Evolutionary conservation across 2,329 filamentous ascomycete species (phyloP).

Genomic region (Trichoderma guizhouense): DNA sequence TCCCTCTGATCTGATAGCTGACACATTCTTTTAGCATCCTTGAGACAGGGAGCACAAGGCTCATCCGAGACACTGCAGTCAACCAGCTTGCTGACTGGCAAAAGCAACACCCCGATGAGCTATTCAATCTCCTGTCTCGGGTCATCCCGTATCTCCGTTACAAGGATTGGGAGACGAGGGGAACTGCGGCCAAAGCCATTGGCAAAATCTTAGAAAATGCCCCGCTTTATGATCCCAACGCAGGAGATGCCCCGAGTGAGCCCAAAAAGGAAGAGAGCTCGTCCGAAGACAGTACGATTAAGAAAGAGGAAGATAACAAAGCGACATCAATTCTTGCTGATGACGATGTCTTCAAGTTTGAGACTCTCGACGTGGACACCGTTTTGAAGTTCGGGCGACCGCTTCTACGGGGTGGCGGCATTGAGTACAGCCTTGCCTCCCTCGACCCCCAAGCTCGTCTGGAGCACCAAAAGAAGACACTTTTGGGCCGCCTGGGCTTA

Average conservation of each 20-base stretch:
- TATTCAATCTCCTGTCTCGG: conserved; percentile 90
- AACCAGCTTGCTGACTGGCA: conserved; percentile 97
- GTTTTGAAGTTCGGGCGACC: conserved; percentile 83
- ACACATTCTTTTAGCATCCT: conserved; percentile 62
- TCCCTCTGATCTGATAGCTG: neutral
- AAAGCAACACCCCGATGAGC: conserved; percentile 94
- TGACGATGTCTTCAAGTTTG: conserved; percentile 67
- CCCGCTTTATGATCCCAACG: conserved; percentile 82
- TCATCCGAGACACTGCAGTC: conserved; percentile 95
- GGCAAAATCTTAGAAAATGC: conserved; percentile 92
- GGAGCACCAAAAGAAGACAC: conserved; percentile 83
- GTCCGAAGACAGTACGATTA: conserved; percentile 44
- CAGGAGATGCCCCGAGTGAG: conserved; percentile 55
- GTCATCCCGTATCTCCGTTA: conserved; percentile 94
- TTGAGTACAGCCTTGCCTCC: conserved; percentile 79
- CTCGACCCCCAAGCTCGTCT: conserved; percentile 80
- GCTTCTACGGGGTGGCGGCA: conserved; percentile 77
- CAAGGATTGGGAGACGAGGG: conserved; percentile 95
- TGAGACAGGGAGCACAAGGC: conserved; percentile 92
- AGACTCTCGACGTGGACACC: conserved; percentile 70
- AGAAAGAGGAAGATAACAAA: conserved; percentile 62
- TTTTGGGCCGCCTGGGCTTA: conserved; percentile 77
- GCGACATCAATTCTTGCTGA: conserved; percentile 41
- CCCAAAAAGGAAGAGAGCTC: conserved; percentile 40
- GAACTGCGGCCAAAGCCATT: conserved; percentile 88